Evolutionary conservation across 306 rosid genomes (phyloP).

Genomic region (Pyrus communis): DNA sequence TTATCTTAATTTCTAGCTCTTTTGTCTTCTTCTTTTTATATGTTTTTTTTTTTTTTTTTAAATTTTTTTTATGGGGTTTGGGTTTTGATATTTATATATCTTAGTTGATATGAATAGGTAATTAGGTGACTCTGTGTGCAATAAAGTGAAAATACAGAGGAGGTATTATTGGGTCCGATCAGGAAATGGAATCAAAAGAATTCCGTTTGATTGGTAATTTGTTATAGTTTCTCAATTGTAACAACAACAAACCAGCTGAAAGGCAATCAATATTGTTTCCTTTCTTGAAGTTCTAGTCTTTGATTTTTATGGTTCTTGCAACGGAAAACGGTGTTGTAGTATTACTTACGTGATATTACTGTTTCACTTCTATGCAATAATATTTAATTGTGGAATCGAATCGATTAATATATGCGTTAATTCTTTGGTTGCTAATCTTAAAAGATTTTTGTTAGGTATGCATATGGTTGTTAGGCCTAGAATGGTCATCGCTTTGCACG

Average conservation of each 20-base stretch:
- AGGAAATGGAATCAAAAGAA: background rate
- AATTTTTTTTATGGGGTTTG: background rate
- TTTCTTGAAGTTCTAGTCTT: background rate
- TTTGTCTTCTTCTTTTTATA: background rate
- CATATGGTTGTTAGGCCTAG: background rate
- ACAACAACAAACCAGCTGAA: background rate
- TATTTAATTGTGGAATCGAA: background rate
- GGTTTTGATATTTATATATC: background rate
- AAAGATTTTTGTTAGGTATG: background rate
- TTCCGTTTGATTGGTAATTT: background rate
- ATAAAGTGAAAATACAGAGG: background rate
- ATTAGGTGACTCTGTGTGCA: background rate
- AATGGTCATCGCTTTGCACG: background rate
- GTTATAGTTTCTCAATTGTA: background rate
- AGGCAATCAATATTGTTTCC: background rate
- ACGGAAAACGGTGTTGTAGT: background rate
- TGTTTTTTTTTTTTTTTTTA: background rate
- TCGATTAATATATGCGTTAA: background rate
- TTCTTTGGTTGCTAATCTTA: background rate
- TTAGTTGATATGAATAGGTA: background rate
- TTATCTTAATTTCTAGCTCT: background rate
- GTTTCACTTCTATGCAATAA: background rate
- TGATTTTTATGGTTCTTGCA: background rate
- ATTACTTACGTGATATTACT: background rate
- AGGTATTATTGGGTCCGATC: background rate